A percentile compares a stretch with the other conserved stretches of the same genome.
These are phyloP conservation scores for Spencermartinsiella ligniputridi DNA, from an alignment of 1,139 yeast species.

Conservation along the genomic window DNA sequence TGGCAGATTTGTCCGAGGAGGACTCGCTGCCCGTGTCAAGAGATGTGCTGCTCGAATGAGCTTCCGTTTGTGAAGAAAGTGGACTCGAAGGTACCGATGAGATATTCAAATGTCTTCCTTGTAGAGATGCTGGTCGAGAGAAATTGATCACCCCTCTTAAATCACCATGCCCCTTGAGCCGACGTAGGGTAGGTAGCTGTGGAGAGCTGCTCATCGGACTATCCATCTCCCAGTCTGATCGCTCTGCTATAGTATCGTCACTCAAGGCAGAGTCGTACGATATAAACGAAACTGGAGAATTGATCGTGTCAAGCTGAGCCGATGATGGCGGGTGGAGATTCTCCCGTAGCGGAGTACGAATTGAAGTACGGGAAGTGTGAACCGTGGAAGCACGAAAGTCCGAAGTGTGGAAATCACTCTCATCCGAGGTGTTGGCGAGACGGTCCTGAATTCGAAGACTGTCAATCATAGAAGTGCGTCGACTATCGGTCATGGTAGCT, in stretches of 20 bases:
- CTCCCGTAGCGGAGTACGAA: neutral
- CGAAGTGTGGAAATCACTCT: neutral
- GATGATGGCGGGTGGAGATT: neutral
- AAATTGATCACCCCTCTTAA: slow-evolving; percentile 14
- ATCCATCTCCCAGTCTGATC: slow-evolving; percentile 9
- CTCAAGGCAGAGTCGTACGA: slow-evolving; percentile 21
- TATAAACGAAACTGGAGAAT: slow-evolving; percentile 15
- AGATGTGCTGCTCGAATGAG: neutral
- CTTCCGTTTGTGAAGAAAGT: neutral
- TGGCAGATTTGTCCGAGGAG: neutral
- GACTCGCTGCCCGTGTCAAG: neutral
- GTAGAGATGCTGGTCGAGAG: slow-evolving; percentile 5
- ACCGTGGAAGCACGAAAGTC: neutral
- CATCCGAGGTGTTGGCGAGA: slow-evolving; percentile 16
- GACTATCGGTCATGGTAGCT: neutral
- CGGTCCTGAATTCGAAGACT: slow-evolving; percentile 19
- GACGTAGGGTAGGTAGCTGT: neutral
- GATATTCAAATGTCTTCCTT: neutral
- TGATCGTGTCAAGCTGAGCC: neutral
- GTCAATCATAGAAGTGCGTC: slow-evolving; percentile 18
- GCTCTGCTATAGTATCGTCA: slow-evolving; percentile 11
- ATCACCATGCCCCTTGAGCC: slow-evolving; percentile 10
- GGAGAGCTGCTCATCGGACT: neutral
- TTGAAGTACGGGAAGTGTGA: neutral
- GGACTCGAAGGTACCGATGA: neutral